phyloP scores from a whole-genome alignment of 768 basidiomycete genomes.

The Neoboletus subvelutipes region DNA sequence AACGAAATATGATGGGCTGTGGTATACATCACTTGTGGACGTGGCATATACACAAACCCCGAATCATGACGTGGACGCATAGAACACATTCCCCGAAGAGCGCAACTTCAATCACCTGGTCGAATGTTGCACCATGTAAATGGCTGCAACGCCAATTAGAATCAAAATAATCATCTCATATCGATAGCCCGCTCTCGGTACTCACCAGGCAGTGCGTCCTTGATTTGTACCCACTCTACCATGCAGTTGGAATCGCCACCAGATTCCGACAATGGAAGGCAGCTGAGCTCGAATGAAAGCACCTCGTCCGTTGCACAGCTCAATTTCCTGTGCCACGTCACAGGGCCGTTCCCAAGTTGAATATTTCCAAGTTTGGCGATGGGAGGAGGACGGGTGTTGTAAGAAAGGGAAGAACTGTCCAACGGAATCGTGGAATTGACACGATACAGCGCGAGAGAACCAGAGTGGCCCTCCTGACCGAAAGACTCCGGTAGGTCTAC shows the following conservation, averaged over 20 bases:
- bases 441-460: slow-evolving; percentile 7
- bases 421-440: slow-evolving; percentile 10
- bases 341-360: neutral
- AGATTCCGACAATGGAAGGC: slow-evolving; percentile 6
- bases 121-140: slow-evolving; percentile 11
- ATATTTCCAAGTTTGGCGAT: slow-evolving; percentile 5
- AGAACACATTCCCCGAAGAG: neutral
- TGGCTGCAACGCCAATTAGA: slow-evolving; percentile 6
- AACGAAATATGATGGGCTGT: neutral
- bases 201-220: slow-evolving; percentile 12
- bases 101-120: neutral
- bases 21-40: neutral
- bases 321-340: slow-evolving; percentile 12
- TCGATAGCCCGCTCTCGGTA: no score
- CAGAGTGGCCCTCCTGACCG: slow-evolving; percentile 2
- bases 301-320: slow-evolving; percentile 11
- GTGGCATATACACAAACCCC: neutral
- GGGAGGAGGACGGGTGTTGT: slow-evolving; percentile 7
- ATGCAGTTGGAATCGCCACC: slow-evolving; percentile 7
- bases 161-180: neutral
- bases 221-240: slow-evolving; percentile 17
- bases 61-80: neutral
- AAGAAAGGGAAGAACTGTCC: slow-evolving; percentile 8
- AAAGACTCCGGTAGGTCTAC: slow-evolving; percentile 5
- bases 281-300: slow-evolving; percentile 14